phyloP scores from a whole-genome alignment of 2,329 filamentous ascomycete species.

The Xylariales sp. region DNA sequence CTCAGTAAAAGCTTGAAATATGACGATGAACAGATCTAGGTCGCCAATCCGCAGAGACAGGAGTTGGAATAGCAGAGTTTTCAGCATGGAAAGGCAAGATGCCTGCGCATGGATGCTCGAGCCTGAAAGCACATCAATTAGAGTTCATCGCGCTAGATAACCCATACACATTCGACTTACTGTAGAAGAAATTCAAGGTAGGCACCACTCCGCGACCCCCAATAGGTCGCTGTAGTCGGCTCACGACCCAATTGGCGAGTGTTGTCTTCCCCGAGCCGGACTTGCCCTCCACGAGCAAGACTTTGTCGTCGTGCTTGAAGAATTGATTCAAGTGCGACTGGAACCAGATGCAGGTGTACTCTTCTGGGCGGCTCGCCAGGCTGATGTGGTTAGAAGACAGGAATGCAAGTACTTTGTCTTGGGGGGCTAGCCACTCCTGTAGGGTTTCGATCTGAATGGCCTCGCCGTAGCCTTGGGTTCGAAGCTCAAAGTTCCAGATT shows the following conservation, averaged over 20 bases:
- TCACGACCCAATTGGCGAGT: conserved; percentile 37
- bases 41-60: conserved; percentile 34
- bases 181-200: conserved; percentile 36
- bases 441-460: conserved; percentile 32
- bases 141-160: background rate
- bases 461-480: conserved; percentile 34
- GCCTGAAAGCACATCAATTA: conserved; percentile 13
- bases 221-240: conserved; percentile 33
- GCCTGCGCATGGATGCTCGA: conserved; percentile 29
- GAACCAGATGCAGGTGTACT: conserved; percentile 38
- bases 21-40: conserved; percentile 31
- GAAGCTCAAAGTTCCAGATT: conserved; percentile 37
- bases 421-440: conserved; percentile 34
- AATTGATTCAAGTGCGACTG: conserved; percentile 36
- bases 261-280: conserved; percentile 36
- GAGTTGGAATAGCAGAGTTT: conserved; percentile 37
- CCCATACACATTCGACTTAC: conserved; percentile 10
- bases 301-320: conserved; percentile 37
- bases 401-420: conserved; percentile 34
- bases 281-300: conserved; percentile 33
- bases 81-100: conserved; percentile 32
- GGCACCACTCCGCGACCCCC: conserved; percentile 30
- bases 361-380: conserved; percentile 32
- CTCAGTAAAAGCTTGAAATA: conserved; percentile 30
- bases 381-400: conserved; percentile 40